Evolutionary conservation across 73 alveolate genomes (phyloP).

Genomic region (Tetrahymena elliotti): DNA sequence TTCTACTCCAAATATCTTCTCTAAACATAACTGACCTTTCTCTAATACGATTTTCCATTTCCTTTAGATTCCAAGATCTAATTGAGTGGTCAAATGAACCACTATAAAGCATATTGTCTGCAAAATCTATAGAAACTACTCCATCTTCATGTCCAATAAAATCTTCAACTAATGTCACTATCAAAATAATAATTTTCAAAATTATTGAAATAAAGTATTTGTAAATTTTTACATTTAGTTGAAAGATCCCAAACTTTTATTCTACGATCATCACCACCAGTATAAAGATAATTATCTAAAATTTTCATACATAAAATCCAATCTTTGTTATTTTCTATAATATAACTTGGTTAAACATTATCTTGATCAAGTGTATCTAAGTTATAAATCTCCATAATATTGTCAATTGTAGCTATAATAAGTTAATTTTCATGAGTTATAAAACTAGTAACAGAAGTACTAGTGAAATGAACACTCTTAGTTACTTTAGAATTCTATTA

Average conservation of each 20-base stretch:
- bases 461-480: neutral
- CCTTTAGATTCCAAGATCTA: conserved; percentile 61
- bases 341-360: neutral
- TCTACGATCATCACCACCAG: conserved; percentile 68
- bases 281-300: conserved; percentile 35
- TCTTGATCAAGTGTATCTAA: neutral
- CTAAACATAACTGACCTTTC: conserved; percentile 61
- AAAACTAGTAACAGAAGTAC: neutral
- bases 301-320: conserved; percentile 64
- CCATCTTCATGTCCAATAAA: conserved; percentile 70
- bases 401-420: neutral
- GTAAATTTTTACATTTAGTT: neutral
- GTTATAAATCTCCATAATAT: neutral
- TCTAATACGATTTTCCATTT: conserved; percentile 53
- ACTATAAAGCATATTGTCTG: conserved; percentile 56
- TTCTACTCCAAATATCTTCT: conserved; percentile 54
- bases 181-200: neutral
- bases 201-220: neutral
- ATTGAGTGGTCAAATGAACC: conserved; percentile 67
- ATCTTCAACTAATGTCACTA: conserved; percentile 52
- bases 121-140: conserved; percentile 62
- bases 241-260: conserved; percentile 53
- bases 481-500: neutral
- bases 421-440: neutral
- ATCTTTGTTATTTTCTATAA: conserved; percentile 5